Conservation (phyloP, 768 basidiomycete genomes). For the Pleurotus citrinopileatus region DNA sequence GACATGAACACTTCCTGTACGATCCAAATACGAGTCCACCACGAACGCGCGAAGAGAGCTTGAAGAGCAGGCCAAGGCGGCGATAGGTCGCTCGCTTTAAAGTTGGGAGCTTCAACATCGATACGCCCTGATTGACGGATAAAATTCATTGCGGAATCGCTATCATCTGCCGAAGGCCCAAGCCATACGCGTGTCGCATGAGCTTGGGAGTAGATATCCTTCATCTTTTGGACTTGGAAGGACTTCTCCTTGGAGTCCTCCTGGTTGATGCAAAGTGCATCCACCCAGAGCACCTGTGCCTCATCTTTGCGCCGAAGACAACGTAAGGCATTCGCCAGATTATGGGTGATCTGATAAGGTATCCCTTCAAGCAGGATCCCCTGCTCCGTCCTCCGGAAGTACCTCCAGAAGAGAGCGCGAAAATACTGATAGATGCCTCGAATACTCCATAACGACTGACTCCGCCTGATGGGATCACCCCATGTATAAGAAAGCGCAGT, state of each 20-base stretch:
- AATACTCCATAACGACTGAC: background rate
- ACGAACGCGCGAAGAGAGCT: conserved; percentile 3
- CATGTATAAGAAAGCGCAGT: conserved; percentile 3
- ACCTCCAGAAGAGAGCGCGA: background rate
- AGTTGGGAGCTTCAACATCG: background rate
- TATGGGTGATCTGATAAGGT: background rate
- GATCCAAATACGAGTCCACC: conserved; percentile 5
- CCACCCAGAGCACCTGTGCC: background rate
- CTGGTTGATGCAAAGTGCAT: conserved; percentile 4
- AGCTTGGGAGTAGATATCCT: conserved; percentile 4
- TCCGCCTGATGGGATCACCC: background rate
- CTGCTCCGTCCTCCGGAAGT: background rate
- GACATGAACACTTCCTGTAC: conserved; percentile 5
- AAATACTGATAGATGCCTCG: background rate
- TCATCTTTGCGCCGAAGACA: background rate
- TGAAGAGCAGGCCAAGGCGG: conserved; percentile 1
- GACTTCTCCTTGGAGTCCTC: background rate
- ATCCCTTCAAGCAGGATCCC: background rate
- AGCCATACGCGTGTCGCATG: conserved; percentile 1
- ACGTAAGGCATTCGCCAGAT: background rate
- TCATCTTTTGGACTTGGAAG: background rate
- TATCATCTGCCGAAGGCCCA: background rate
- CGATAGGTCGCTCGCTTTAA: background rate
- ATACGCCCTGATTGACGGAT: background rate
- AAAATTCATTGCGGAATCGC: background rate